These are phyloP conservation scores for Populus ilicifolia DNA, from an alignment of 345 rosid genomes.

Conservation along the genomic window DNA sequence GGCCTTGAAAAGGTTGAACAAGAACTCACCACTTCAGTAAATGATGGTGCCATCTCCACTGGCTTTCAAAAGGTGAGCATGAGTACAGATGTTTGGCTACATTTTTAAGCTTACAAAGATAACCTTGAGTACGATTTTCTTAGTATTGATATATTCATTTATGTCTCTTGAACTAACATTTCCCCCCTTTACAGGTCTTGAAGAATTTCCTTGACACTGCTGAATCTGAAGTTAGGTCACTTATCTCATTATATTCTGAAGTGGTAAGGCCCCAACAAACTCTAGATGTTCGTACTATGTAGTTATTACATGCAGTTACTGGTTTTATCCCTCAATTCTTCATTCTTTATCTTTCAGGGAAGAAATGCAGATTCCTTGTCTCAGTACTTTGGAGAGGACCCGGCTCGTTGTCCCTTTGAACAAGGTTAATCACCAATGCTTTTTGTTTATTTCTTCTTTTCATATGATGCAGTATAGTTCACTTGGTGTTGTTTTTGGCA, in stretches of 20 bases:
- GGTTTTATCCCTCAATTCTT: slow-evolving; percentile 14
- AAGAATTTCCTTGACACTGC: slow-evolving; percentile 82
- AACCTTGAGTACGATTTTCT: too few relatives aligned
- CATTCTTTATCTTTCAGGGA: slow-evolving; percentile 54
- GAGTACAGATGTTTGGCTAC: background rate
- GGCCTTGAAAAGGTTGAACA: slow-evolving; percentile 94
- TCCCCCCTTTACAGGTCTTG: slow-evolving; percentile 45
- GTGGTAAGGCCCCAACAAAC: slow-evolving; percentile 53
- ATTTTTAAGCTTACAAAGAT: too few relatives aligned
- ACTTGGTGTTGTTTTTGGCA: background rate
- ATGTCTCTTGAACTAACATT: too few relatives aligned
- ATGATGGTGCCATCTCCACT: slow-evolving; percentile 73
- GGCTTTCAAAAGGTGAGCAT: slow-evolving; percentile 83
- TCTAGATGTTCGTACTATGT: background rate
- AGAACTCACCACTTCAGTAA: slow-evolving; percentile 80
- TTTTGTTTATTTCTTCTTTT: slow-evolving; percentile 7
- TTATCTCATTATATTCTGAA: slow-evolving; percentile 72
- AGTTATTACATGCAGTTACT: background rate
- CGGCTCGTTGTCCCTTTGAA: slow-evolving; percentile 93
- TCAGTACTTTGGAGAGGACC: slow-evolving; percentile 97
- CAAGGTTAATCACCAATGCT: slow-evolving; percentile 56
- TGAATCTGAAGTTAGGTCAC: slow-evolving; percentile 81
- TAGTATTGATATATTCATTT: too few relatives aligned
- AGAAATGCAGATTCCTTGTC: slow-evolving; percentile 92
- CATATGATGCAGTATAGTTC: background rate